These are phyloP conservation scores for Ceratocystiopsis brevicomis DNA, from an alignment of 2,329 filamentous ascomycete genomes.

Conservation along the genomic window DNA sequence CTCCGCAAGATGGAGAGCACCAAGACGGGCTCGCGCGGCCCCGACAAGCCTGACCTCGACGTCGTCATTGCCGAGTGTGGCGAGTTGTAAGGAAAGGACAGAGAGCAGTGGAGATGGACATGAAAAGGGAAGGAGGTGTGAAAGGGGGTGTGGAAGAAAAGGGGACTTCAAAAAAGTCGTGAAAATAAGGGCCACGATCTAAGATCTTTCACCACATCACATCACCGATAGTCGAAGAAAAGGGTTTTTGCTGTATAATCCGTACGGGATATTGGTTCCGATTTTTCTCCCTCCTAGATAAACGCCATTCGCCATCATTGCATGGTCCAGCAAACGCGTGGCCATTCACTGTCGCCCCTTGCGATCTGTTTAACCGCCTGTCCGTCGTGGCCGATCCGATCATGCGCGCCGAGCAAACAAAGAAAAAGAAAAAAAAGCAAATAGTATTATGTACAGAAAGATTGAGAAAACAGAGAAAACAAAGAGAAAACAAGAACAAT, in stretches of 20 bases:
- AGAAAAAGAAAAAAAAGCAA: not conserved
- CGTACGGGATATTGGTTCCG: no score
- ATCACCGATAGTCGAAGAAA: no score
- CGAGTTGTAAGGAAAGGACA: constrained; percentile 48
- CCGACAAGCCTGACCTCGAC: constrained; percentile 71
- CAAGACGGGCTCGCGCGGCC: constrained; percentile 51
- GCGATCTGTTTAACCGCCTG: no score
- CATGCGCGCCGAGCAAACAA: not conserved
- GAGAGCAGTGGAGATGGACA: no score
- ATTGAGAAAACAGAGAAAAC: not conserved
- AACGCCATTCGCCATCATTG: no score
- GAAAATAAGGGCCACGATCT: not conserved
- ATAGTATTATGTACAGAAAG: not conserved
- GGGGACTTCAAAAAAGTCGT: no score
- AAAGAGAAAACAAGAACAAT: not conserved
- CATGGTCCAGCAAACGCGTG: no score
- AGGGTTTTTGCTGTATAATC: no score
- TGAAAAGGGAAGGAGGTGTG: no score
- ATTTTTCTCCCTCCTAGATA: no score
- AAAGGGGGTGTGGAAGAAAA: not conserved
- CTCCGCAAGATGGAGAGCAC: constrained; percentile 85
- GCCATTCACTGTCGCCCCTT: no score
- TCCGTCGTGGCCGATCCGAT: no score
- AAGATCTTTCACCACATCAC: not conserved
- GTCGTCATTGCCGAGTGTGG: constrained; percentile 74